These are phyloP conservation scores for Magnusiomyces tetraspermus DNA, from an alignment of 1,139 yeast genomes.

Conservation along the genomic window DNA sequence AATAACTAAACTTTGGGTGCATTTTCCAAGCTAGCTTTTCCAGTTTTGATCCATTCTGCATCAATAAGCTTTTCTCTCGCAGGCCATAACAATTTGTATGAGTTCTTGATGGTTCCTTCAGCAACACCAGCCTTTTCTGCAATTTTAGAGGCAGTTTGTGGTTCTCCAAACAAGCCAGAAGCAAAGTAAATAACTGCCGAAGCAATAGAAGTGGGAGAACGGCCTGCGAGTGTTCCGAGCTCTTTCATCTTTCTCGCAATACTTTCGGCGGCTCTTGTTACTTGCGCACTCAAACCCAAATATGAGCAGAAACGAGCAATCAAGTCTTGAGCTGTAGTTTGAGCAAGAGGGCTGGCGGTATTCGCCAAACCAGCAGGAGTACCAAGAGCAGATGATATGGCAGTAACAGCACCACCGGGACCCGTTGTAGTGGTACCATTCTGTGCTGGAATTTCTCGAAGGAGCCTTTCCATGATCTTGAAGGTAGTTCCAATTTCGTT, in stretches of 20 bases:
- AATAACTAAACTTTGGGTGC: constrained; percentile 39
- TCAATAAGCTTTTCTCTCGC: constrained; percentile 65
- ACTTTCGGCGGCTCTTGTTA: constrained; percentile 88
- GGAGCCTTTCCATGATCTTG: constrained; percentile 67
- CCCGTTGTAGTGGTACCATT: constrained; percentile 10
- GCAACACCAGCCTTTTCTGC: constrained; percentile 96
- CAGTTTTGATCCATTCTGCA: constrained; percentile 60
- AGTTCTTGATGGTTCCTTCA: constrained; percentile 93
- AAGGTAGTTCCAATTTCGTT: constrained; percentile 78
- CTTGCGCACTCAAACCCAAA: constrained; percentile 73
- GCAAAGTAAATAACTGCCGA: constrained; percentile 97
- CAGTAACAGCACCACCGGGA: not conserved
- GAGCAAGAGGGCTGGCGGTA: constrained; percentile 55
- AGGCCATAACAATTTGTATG: constrained; percentile 74
- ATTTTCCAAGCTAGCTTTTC: constrained; percentile 51
- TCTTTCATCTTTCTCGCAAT: constrained; percentile 86
- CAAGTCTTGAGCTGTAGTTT: constrained; percentile 79
- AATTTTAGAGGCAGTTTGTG: constrained; percentile 60
- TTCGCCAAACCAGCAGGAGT: not conserved
- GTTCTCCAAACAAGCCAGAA: constrained; percentile 63
- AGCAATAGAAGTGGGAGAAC: constrained; percentile 95
- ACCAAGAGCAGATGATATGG: not conserved
- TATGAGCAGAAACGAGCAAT: constrained; percentile 94
- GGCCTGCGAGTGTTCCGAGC: constrained; percentile 89
- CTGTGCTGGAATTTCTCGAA: constrained; percentile 33